Evolutionary conservation across 1,139 yeast species (phyloP), one percentile per base, ranked within the genome.

Genomic region (Candida anutae): DNA sequence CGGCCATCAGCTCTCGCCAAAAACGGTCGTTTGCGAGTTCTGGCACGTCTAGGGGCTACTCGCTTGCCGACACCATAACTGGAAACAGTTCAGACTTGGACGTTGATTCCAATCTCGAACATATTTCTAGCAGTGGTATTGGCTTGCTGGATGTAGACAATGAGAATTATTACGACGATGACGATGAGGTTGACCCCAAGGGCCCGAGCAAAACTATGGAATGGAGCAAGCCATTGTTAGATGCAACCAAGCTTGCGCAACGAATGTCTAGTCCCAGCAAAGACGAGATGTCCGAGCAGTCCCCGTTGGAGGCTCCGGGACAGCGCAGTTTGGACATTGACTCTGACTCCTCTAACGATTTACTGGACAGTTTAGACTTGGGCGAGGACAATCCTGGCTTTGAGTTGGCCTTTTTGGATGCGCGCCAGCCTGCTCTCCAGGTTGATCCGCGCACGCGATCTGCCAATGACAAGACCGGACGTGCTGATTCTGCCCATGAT

Each of bases 361-460:
- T 10, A 8, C 19, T 17, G 19, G 19, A 17, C 10, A 17, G 9
- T 8, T 10, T 8, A 17, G 10, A 10, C 19, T 10, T 8, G 10
- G 19, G 10, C 10, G 19, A 17, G 9, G 19, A 17, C 8, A 17
- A 8, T 10, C 24, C 9, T 21, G 59, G 46, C 11, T 37, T 44
- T 28, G 56, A 47, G 6, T 36, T 54, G 15, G 58, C 53, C 2
- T 55, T 49, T 31, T 50, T 60, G 27, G 61, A 59, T 28, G 38
- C 38, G 6, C 44, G 43, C 14, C 58, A 46, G 15, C 45, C 41
- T 4, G 24, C 31, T 5, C 31, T 46, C 10, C 39, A 43, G 2
- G 38, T 36, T 9, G 64, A 60, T 2, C 62, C 64, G 1, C 38
- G 65, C 24, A 50, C 62, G 6, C 60, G 52, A 35, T 59, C 67